Evolutionary conservation across 495 filamentous ascomycete genomes (phyloP).

Genomic region (Amorphotheca resinae): DNA sequence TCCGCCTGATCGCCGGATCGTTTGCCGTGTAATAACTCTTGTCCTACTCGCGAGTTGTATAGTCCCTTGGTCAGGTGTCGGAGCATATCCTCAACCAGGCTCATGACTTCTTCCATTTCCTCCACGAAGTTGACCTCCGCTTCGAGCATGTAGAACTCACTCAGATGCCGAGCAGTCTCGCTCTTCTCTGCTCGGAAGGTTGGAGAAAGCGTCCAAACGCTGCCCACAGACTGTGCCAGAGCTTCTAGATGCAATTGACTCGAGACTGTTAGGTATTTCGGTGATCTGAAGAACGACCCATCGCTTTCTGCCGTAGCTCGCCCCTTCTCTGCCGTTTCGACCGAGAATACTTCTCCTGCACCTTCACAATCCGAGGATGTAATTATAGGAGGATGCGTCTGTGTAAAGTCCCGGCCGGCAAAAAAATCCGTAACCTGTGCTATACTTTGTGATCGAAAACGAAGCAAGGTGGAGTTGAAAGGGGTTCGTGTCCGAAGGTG

Average conservation of each 20-base stretch:
- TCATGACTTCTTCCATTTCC: conserved; percentile 55
- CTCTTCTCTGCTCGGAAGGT: conserved; percentile 91
- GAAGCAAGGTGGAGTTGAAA: conserved; percentile 65
- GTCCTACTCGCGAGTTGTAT: conserved; percentile 34
- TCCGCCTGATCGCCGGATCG: conserved; percentile 15
- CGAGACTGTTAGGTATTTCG: conserved; percentile 95
- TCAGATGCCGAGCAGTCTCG: conserved; percentile 86
- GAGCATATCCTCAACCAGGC: conserved; percentile 67
- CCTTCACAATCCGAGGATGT: conserved; percentile 98
- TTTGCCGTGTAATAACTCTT: conserved; percentile 47
- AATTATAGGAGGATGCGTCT: conserved; percentile 85
- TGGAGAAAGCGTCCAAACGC: conserved; percentile 89
- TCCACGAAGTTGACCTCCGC: conserved; percentile 73
- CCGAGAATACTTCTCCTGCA: conserved; percentile 85
- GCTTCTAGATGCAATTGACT: conserved; percentile 92
- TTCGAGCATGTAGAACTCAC: conserved; percentile 99
- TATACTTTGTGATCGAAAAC: conserved; percentile 71
- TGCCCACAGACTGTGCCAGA: conserved; percentile 72
- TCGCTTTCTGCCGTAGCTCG: conserved; percentile 21
- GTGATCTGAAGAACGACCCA: conserved; percentile 60
- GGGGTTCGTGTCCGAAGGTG: conserved; percentile 82
- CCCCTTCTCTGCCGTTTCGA: conserved; percentile 27
- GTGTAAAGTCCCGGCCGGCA: conserved; percentile 53
- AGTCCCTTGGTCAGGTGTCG: conserved; percentile 44
- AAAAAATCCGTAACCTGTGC: conserved; percentile 65